Evolutionary conservation across 345 rosid species (phyloP).

Genomic region (Raphanus raphanistrum): DNA sequence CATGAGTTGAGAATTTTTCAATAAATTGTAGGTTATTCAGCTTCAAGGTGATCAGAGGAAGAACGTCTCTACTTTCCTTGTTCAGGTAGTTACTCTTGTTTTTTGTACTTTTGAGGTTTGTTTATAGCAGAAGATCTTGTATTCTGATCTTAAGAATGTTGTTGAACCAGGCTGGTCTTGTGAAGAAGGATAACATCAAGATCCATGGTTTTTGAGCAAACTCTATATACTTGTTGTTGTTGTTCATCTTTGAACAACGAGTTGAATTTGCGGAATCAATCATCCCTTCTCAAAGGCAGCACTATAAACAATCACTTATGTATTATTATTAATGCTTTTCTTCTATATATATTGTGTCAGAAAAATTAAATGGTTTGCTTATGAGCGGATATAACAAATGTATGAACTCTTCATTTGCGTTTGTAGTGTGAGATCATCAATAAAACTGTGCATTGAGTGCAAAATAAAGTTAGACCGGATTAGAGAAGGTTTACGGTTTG

Average conservation of each 20-base stretch:
- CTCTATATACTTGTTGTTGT: not conserved
- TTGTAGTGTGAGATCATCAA: constrained; percentile 29
- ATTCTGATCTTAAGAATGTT: constrained; percentile 9
- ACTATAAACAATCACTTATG: constrained; percentile 16
- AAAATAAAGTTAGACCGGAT: constrained; percentile 1
- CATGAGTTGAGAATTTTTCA: not conserved
- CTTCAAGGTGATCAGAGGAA: constrained; percentile 45
- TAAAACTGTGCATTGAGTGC: constrained; percentile 13
- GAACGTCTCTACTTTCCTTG: constrained; percentile 42
- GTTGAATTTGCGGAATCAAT: constrained; percentile 25
- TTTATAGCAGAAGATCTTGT: not conserved
- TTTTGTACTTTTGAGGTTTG: not conserved
- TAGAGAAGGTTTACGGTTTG: not conserved
- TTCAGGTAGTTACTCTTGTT: constrained; percentile 32
- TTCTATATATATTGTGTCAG: not conserved
- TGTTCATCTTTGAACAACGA: not conserved
- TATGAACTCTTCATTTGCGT: constrained; percentile 13
- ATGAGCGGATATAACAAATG: not conserved
- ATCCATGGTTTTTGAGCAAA: constrained; percentile 70
- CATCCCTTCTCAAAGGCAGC: constrained; percentile 1
- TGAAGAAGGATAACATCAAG: constrained; percentile 80
- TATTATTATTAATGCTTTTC: constrained; percentile 13
- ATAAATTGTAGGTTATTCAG: constrained; percentile 37
- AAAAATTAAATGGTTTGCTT: constrained; percentile 10
- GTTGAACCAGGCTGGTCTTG: constrained; percentile 70